Base-by-base conservation (phyloP, 179 eudicot species). In the Dionaea muscipula region DNA sequence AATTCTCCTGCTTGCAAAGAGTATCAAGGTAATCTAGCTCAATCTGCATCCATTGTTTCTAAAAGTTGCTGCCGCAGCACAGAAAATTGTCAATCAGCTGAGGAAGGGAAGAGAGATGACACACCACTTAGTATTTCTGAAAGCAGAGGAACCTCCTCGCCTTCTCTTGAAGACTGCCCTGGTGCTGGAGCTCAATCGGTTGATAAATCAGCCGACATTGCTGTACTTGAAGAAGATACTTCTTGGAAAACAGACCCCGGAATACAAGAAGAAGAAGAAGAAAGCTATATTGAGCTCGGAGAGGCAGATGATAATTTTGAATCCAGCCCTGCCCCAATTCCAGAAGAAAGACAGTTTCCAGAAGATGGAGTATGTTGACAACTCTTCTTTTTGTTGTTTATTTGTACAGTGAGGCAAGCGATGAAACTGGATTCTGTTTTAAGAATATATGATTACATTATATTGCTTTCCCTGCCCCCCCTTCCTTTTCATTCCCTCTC, bases 1-100 rank as follows among this genome's bases (percentile, higher is more conserved):
- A 81, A 80, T 49, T 54, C 75, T 47, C 60, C 79, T 26, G 54
- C 80, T 66, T 66, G 78, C 22, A 71, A 50, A 61, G 69, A 56
- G 48, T 51, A 72, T 56, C 45, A 72, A 53, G 74, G 66, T 67
- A 63, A 48, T 47, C 72, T 72, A 43, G 69, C 59, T 53, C 70
- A 77, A 59, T 57, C 78, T 33, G 59, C 58, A n/a, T 68, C 59
- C 16, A 70, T 59, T 47, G 55, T 60, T 37, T 51, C 65, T 15
- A 47, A 44, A 31, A 44, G 45, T 27, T 23, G 54, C 39, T 26
- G 44, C 15, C 41, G 37, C 27, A 35, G 36, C 12, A 48, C 33
- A 47, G 65, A 55, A 56, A 35, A 57, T 53, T 65, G 27, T 21
- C 24, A 41, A 17, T 62, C 78, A 41, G 75, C 60, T 54, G 47